Evolutionary conservation across 208 protist genomes (phyloP), one percentile per base, ranked within the genome.

Genomic region (Strigomonas culicis): DNA sequence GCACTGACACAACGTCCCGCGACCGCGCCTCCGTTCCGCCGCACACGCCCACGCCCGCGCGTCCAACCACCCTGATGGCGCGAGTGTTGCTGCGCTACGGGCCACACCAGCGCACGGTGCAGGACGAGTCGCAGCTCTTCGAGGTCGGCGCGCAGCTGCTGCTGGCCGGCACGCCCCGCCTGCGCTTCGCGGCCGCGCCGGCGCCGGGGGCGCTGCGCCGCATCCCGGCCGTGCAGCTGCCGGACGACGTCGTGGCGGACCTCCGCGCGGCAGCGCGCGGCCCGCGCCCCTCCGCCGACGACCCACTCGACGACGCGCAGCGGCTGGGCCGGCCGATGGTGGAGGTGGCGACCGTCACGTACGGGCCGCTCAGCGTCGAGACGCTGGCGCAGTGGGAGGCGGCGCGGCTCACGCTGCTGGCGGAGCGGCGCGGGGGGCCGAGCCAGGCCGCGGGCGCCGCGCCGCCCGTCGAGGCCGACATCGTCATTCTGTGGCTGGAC

Each of bases 401-500:
- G 24, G 25, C 52, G 25, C 13, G 28, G 52, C 8, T 39, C 4
- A 10, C 36, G 25, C 25, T 58, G 17, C 8, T 34, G 24, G 52
- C 30, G 13, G 52, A 58, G 24, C 4, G 8, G 10, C 6, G 27
- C 8, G 49, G 8, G 8, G 21, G 27, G 21, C 13, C 10, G 21
- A 53, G 17, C 21, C 8, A 19, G 17, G 49, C 8, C 11, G 49
- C 8, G 49, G 49, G 49, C 10, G 49, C 13, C 6, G 21, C 8
- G 24, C 36, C 36, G n/a, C 8, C 13, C 27, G 7, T 58, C 4
- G n/a, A 58, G 52, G 8, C 36, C 27, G 25, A 22, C 15, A 25
- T 58, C 8, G 36, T 58, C 25, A 58, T 58, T 31, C 13, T 58
- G 13, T 58, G 52, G 52, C 21, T 58, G 52, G 52, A 58, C 27